A percentile compares a stretch with the other conserved stretches of the same genome.
These are phyloP conservation scores for Hygrophoropsis aurantiaca DNA, from an alignment of 768 basidiomycete species.

Conservation along the genomic window DNA sequence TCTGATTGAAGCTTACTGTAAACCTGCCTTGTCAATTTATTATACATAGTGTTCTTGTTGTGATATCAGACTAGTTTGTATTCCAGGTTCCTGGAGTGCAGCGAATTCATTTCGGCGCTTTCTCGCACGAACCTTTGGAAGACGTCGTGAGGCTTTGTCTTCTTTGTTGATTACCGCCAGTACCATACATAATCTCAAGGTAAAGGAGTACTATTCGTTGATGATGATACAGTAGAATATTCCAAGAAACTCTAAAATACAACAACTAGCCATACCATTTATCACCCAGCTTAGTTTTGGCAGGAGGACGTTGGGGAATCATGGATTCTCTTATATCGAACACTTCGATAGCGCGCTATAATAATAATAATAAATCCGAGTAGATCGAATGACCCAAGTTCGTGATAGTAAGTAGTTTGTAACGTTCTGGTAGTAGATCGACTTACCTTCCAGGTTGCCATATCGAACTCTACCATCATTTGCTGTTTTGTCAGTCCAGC, in stretches of 20 bases:
- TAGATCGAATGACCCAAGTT: no score
- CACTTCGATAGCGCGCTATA: conserved; percentile 81
- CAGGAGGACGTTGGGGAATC: conserved; percentile 73
- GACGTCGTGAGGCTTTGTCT: no score
- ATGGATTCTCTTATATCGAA: conserved; percentile 76
- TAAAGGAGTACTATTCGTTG: background rate
- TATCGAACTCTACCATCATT: conserved; percentile 89
- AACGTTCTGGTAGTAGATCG: background rate
- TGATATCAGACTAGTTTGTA: no score
- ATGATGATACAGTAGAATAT: background rate
- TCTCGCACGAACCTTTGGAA: background rate
- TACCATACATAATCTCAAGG: no score
- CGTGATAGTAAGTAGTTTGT: background rate
- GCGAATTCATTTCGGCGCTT: background rate
- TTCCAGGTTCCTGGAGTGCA: no score
- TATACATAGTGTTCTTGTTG: no score
- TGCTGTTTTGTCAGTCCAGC: conserved; percentile 74
- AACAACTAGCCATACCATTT: conserved; percentile 68
- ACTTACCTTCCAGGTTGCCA: conserved; percentile 83
- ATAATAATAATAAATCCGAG: background rate
- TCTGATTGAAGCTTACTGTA: no score
- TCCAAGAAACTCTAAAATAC: background rate
- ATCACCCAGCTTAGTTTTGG: conserved; percentile 53
- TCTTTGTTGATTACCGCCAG: no score
- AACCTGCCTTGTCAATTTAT: no score